Evolutionary conservation across 768 basidiomycete species (phyloP), one percentile per base, ranked within the genome.

Genomic region (Lactarius vividus): DNA sequence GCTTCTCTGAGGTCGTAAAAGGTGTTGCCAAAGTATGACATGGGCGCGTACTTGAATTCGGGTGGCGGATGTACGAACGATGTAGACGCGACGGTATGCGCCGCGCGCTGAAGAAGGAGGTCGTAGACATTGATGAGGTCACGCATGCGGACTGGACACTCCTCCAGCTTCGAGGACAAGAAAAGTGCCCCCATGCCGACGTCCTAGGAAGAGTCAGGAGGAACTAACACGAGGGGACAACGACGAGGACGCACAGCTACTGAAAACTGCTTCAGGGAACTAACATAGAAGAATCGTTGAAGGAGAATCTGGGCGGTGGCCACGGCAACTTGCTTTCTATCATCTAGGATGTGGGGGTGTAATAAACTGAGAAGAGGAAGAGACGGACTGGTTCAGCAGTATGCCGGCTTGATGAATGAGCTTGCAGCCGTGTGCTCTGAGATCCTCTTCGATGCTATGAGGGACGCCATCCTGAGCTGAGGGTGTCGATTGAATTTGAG

Each of bases 1-100:
- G 91, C 88, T 73, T 99, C 97, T 74, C 96, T 98, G 75, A 94
- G 82, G 68, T 96, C 92, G 79, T 98, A 98, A 73, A 96, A 98
- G 2, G 87, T 88, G 72, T 83, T 84, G 16, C 91, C 87, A 75
- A 92, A 95, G 77, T 94, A 96, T 20, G 90, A 88, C 92, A 94
- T 96, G 15, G 93, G 89, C 3, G 82, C 77, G 76, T 95, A 94
- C 71, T 82, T 82, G 78, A 91, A 79, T 20, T 74, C 72, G 29
- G 69, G 69, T 26, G 72, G 59, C 9, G 69, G 68, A 20, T 69
- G 69, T 18, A 70, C 64, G 0, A 78, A 72, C 4, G 77, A 86
- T 15, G 77, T 73, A 29, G 67, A 63, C 23, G 77, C 69, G 59
- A 84, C 77, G 1, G 77, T 74, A 76, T 93, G 87, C 3, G 82